Percentiles rank a stretch among this genome's conserved stretches.
Conservation (phyloP, 83 land plant species). For the Isoetes engelmannii region DNA sequence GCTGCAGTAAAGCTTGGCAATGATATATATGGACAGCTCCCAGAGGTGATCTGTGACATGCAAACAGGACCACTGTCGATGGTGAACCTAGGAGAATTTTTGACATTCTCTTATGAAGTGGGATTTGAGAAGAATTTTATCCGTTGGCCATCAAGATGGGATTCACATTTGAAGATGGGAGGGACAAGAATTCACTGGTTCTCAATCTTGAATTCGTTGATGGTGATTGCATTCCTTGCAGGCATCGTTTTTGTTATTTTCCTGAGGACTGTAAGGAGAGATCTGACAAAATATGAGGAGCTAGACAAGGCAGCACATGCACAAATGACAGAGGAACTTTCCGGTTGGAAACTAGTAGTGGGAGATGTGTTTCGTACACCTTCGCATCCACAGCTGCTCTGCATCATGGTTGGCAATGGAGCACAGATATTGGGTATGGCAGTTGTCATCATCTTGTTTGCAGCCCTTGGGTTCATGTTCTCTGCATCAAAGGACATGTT, state of each 20-base stretch:
- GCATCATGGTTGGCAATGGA: slow-evolving; percentile 55
- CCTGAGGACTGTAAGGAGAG: slow-evolving; percentile 53
- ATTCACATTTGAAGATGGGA: slow-evolving; percentile 50
- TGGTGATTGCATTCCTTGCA: slow-evolving; percentile 55
- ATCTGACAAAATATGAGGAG: slow-evolving; percentile 51
- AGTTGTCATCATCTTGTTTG: slow-evolving; percentile 44
- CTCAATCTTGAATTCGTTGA: slow-evolving; percentile 46
- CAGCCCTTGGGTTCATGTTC: slow-evolving; percentile 51
- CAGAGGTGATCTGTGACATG: slow-evolving; percentile 27
- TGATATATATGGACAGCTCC: slow-evolving; percentile 29
- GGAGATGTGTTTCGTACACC: slow-evolving; percentile 64
- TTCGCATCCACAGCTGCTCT: slow-evolving; percentile 35
- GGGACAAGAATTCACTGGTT: slow-evolving; percentile 63
- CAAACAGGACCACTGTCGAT: slow-evolving; percentile 35
- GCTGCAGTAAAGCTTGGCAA: slow-evolving; percentile 28
- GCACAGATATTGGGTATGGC: slow-evolving; percentile 53
- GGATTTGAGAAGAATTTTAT: slow-evolving; percentile 55
- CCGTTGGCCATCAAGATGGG: slow-evolving; percentile 57
- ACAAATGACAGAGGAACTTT: slow-evolving; percentile 59
- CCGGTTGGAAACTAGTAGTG: slow-evolving; percentile 67
- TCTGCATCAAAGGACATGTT: slow-evolving; percentile 64
- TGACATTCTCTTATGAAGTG: slow-evolving; percentile 56
- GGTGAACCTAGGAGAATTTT: slow-evolving; percentile 33
- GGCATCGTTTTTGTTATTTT: slow-evolving; percentile 61
- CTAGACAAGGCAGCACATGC: slow-evolving; percentile 60